Evolutionary conservation across 192 early-diverging fungal genomes (phyloP).

Genomic region (Coemansia erecta): DNA sequence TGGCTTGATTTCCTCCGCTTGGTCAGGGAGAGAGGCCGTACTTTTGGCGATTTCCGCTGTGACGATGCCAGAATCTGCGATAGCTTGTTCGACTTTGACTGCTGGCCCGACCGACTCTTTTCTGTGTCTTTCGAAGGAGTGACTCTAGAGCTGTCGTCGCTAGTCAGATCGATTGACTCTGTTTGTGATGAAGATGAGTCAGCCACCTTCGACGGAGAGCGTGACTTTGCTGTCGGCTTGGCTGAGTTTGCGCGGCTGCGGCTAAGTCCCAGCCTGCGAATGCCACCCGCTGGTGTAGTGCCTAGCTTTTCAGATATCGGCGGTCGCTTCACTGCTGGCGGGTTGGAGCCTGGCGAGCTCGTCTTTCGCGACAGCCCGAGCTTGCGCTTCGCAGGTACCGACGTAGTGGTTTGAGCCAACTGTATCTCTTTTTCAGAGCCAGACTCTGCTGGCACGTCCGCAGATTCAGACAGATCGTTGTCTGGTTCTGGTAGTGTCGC

Average conservation of each 20-base stretch:
- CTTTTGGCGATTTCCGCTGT: slow-evolving; percentile 10
- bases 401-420: background rate
- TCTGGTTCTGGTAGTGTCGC: slow-evolving; percentile 23
- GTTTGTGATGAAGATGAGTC: slow-evolving; percentile 22
- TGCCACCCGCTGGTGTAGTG: slow-evolving; percentile 9
- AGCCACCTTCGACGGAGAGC: background rate
- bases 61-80: slow-evolving; percentile 15
- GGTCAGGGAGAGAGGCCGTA: background rate
- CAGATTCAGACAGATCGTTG: slow-evolving; percentile 8
- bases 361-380: slow-evolving; percentile 28
- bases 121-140: background rate
- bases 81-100: background rate
- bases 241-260: slow-evolving; percentile 29
- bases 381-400: slow-evolving; percentile 5
- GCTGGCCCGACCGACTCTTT: slow-evolving; percentile 3
- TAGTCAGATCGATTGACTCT: slow-evolving; percentile 34
- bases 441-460: slow-evolving; percentile 5
- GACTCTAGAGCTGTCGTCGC: slow-evolving; percentile 17
- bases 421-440: slow-evolving; percentile 9
- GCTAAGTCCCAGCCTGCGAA: slow-evolving; percentile 37
- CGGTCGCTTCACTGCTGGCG: background rate
- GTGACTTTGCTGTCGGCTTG: background rate
- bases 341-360: slow-evolving; percentile 13
- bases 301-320: slow-evolving; percentile 15
- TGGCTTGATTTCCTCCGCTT: slow-evolving; percentile 1